Base-by-base conservation (phyloP, 1,284 basidiomycete species). In the Ganoderma meredithae region DNA sequence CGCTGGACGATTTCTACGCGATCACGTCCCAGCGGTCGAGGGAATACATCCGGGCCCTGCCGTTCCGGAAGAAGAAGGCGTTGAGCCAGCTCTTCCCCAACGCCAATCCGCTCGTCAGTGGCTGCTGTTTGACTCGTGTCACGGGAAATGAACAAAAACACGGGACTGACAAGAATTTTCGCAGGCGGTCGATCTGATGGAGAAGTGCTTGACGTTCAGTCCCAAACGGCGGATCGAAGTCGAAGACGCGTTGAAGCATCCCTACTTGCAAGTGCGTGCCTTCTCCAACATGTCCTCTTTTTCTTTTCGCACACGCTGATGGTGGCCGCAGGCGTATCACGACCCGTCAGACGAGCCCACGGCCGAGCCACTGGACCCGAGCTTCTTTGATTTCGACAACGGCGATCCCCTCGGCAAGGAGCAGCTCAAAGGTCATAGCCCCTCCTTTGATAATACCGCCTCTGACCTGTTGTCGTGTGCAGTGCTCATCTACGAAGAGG, bases 11-110 rank as follows among this genome's bases (percentile, higher is more conserved):
- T 75, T 97, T 97, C 79, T 95, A 96, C 75, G 93, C 93, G 2
- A 97, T 98, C 78, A 95, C 92, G 43, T 94, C 94, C 12, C 85
- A 88, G 22, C 84, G 95, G 40, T 96, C 95, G 56, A 86, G 95
- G 68, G 96, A 97, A 77, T 98, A 98, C 77, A 94, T 99, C 73
- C 92, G 97, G 3, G 95, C 96, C 0, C 84, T 99, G 39, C 96
- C 96, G 0, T 97, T 98, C 81, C 87, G 95, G 68, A 96, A 94
- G 83, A 93, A 94, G 77, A 91, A 87, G 75, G 89, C 92, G 66
- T 94, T 98, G 73, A 79, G 83, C 52, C 80, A 85, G 59, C 83
- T 97, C 69, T 96, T 95, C 77, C 91, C 93, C 0, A 90, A 89
- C 64, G 94, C 95, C 15, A 96, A 95, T 75, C 93, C 95, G 3